These are phyloP conservation scores for Pseudogymnoascus sp. DNA, from an alignment of 2,329 filamentous ascomycete genomes.

Conservation along the genomic window DNA sequence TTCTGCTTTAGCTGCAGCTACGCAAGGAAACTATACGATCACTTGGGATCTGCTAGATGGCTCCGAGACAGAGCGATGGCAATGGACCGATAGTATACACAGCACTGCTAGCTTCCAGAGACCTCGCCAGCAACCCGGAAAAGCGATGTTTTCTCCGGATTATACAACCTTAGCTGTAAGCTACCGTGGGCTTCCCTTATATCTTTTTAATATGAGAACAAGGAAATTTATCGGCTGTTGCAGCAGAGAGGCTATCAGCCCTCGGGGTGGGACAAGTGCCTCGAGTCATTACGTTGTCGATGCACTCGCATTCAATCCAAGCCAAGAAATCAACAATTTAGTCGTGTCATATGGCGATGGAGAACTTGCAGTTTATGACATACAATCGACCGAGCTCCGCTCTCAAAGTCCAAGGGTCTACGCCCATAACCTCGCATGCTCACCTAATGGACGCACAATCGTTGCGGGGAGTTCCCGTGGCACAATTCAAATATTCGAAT, in stretches of 20 bases:
- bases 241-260: constrained; percentile 19
- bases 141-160: constrained; percentile 14
- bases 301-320: background rate
- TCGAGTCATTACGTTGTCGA: background rate
- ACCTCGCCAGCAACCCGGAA: background rate
- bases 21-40: constrained; percentile 18
- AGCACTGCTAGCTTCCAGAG: background rate
- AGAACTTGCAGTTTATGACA: background rate
- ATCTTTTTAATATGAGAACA: constrained; percentile 16
- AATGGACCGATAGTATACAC: background rate
- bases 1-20: constrained; percentile 17
- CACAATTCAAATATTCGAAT: background rate
- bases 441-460: background rate
- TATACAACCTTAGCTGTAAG: background rate
- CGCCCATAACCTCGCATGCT: background rate
- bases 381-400: background rate
- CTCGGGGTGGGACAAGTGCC: background rate
- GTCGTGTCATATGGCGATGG: background rate
- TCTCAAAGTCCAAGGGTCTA: background rate
- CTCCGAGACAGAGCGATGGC: background rate
- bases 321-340: background rate
- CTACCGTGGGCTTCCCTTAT: constrained; percentile 13
- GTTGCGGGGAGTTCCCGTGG: background rate
- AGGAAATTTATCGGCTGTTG: constrained; percentile 22
- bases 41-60: constrained; percentile 16